phyloP scores from a whole-genome alignment of 768 basidiomycete species.

The Auriscalpium orientale region DNA sequence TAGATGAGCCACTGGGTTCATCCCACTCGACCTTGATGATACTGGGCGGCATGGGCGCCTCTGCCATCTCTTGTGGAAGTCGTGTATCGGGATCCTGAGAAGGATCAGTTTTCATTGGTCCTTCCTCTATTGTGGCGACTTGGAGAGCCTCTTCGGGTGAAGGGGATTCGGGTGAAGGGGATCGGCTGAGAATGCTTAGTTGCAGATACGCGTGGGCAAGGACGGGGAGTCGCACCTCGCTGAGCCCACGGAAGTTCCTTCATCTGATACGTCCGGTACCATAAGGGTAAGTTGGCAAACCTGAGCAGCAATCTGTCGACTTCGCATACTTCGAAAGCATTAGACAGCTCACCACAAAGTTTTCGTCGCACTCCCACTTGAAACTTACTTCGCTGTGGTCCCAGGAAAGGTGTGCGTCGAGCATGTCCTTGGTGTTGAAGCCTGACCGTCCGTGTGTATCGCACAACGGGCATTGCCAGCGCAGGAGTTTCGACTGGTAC shows the following conservation, averaged over 20 bases:
- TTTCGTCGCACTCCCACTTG: slow-evolving; percentile 28
- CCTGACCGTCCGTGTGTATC: slow-evolving; percentile 27
- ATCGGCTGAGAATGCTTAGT: neutral
- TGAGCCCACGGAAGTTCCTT: neutral
- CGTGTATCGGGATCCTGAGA: neutral
- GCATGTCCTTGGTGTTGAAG: slow-evolving; percentile 35
- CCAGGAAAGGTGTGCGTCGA: slow-evolving; percentile 40
- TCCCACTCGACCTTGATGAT: neutral
- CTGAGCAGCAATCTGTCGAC: neutral
- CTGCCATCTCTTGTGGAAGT: neutral
- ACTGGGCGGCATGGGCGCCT: neutral
- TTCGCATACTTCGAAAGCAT: neutral
- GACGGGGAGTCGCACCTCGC: neutral
- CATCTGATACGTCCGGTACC: neutral
- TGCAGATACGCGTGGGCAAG: neutral
- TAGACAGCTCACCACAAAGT: slow-evolving; percentile 3
- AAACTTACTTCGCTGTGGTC: slow-evolving; percentile 38
- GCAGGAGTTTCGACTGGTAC: no score
- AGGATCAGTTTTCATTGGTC: neutral
- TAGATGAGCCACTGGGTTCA: neutral
- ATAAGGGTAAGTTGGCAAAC: neutral
- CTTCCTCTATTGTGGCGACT: neutral
- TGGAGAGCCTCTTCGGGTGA: neutral
- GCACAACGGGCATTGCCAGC: slow-evolving; percentile 51
- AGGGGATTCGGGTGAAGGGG: neutral